Evolutionary conservation across 2,329 filamentous ascomycete genomes (phyloP).

Genomic region (Tolypocladium nubicola): DNA sequence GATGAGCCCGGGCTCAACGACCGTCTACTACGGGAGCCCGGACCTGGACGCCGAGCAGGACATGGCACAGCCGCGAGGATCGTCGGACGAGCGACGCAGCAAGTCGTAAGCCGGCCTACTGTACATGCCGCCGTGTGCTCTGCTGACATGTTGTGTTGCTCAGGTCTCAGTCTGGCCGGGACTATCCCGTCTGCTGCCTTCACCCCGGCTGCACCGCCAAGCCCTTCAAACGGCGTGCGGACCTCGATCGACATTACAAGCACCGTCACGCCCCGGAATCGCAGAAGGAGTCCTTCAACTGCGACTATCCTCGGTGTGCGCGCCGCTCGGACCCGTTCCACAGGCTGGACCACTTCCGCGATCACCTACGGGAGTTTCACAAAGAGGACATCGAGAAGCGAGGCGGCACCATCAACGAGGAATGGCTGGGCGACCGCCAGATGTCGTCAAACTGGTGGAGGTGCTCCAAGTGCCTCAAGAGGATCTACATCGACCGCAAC

Average conservation of each 20-base stretch:
- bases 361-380: slow-evolving; percentile 46
- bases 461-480: slow-evolving; percentile 39
- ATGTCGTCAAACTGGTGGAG: slow-evolving; percentile 38
- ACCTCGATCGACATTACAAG: slow-evolving; percentile 42
- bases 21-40: slow-evolving; percentile 8
- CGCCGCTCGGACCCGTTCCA: slow-evolving; percentile 36
- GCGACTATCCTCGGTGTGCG: slow-evolving; percentile 40
- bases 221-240: slow-evolving; percentile 40
- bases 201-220: slow-evolving; percentile 29
- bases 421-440: slow-evolving; percentile 28
- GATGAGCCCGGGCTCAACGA: slow-evolving; percentile 2
- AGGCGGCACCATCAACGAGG: slow-evolving; percentile 22
- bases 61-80: slow-evolving; percentile 5
- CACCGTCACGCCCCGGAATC: slow-evolving; percentile 34
- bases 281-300: slow-evolving; percentile 32
- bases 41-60: slow-evolving; percentile 8
- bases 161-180: slow-evolving; percentile 10
- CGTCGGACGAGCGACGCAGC: slow-evolving; percentile 4
- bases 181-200: slow-evolving; percentile 27
- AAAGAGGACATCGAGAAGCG: slow-evolving; percentile 42
- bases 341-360: slow-evolving; percentile 45
- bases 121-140: not conserved
- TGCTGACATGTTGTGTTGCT: not conserved
- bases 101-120: slow-evolving; percentile 4
- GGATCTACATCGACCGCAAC: slow-evolving; percentile 28